Evolutionary conservation across 306 rosid species (phyloP), one percentile per base, ranked within the genome.

Genomic region (Calophaca sinica): DNA sequence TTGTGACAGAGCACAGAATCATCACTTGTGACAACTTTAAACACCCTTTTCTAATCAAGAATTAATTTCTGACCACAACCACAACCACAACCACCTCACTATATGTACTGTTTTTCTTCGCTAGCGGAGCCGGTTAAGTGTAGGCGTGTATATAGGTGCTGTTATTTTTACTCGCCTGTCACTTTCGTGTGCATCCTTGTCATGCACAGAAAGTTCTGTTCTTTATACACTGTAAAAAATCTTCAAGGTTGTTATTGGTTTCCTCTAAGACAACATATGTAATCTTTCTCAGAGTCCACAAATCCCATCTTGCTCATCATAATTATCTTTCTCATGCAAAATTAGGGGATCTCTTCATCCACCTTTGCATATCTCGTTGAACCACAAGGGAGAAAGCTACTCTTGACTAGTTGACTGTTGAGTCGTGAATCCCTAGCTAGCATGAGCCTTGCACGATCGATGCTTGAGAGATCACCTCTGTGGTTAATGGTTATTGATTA

Each of bases 271-370:
- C 49, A 68, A 32, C 36, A 44, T 20, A 4, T 38, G 26, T 7
- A 60, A 60, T 32, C 41, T 60, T 42, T 42, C 60, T 20, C 26
- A 20, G 1, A 20, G 26, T 20, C 26, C 26, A 20, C 26, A 20
- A 53, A 7, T 33, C 69, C 33, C 69, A 15, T 20, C 20, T 61
- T 12, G 12, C 66, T 33, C 44, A 45, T 48, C 68, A 45, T 59
- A 59, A 52, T 68, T 70, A 68, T 36, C 48, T n/a, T 38, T 36
- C 41, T 35, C 13, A 2, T 55, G 55, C 64, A 75, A 28, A 33
- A 51, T 64, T 73, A 73, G 10, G 45, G 44, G 68, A 73, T 32
- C 42, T 64, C 52, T 53, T 75, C 45, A 57, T 58, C 63, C 33
- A 58, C 41, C 7, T 57, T 57, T 57, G 38, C 33, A 29, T 38